Evolutionary conservation across 139 green algal species (phyloP).

Genomic region (Chlorella sp.): DNA sequence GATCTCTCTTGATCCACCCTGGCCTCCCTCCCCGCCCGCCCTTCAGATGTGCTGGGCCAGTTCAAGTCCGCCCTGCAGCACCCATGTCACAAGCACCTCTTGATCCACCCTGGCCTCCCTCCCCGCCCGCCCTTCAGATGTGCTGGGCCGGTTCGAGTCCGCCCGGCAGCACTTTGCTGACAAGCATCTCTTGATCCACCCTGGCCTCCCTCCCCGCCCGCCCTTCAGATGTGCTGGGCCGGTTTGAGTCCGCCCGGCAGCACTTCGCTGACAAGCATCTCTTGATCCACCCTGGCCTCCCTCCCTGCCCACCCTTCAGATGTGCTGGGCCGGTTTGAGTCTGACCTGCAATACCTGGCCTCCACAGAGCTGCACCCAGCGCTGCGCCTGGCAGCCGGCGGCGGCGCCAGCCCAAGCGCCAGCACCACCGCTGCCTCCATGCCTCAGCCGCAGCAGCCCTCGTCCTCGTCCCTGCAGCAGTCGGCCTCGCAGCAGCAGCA

Average conservation of each 20-base stretch:
- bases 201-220: neutral
- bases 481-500: neutral
- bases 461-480: too few relatives aligned
- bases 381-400: conserved; percentile 31
- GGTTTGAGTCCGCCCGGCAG: conserved; percentile 54
- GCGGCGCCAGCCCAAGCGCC: neutral
- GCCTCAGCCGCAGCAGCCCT: neutral
- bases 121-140: too few relatives aligned
- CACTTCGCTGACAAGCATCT: too few relatives aligned
- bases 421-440: neutral
- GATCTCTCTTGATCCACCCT: too few relatives aligned
- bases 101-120: too few relatives aligned
- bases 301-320: conserved; percentile 17
- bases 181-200: neutral
- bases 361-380: conserved; percentile 63
- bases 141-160: too few relatives aligned
- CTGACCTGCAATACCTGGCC: conserved; percentile 73
- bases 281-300: neutral
- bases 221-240: conserved; percentile 62
- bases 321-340: conserved; percentile 78
- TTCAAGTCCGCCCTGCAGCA: too few relatives aligned
- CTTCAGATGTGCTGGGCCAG: too few relatives aligned
- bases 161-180: too few relatives aligned
- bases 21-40: too few relatives aligned
- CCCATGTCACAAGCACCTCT: too few relatives aligned